These are phyloP conservation scores for Kernera saxatilis DNA, from an alignment of 345 rosid species.

Conservation along the genomic window DNA sequence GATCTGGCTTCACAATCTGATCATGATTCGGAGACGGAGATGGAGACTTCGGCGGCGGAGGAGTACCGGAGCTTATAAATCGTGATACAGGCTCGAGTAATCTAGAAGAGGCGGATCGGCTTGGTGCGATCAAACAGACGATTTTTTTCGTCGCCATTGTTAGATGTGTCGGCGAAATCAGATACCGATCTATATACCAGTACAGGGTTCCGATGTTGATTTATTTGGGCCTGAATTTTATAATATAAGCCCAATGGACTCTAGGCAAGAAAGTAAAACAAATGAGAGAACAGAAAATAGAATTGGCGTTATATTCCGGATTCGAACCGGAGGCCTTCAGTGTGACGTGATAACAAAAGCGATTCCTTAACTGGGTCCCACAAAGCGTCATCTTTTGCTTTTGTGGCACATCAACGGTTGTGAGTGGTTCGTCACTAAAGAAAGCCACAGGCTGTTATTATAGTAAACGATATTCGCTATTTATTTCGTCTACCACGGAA, in stretches of 20 bases:
- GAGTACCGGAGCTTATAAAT: conserved; percentile 13
- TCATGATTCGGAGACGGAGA: conserved; percentile 2
- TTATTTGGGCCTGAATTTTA: neutral
- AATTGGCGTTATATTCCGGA: neutral
- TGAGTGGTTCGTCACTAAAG: neutral
- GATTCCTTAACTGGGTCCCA: neutral
- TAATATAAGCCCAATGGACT: neutral
- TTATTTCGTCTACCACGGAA: conserved; percentile 7
- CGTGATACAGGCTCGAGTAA: conserved; percentile 17
- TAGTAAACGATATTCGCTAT: conserved; percentile 2
- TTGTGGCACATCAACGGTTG: neutral
- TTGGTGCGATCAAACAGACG: conserved; percentile 11
- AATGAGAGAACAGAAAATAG: neutral
- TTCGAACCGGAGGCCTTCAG: neutral
- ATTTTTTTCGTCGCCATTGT: conserved; percentile 27
- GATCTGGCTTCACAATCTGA: conserved; percentile 20
- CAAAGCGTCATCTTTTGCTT: neutral
- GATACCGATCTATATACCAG: neutral
- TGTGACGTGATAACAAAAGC: neutral
- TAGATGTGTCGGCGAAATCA: neutral
- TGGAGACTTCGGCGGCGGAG: conserved; percentile 9
- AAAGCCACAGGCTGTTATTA: conserved; percentile 20
- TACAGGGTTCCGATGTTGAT: neutral
- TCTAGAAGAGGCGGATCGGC: conserved; percentile 10
- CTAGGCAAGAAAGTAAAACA: neutral